Percentiles rank a stretch among this genome's conserved stretches.
phyloP scores from a whole-genome alignment of 2,329 filamentous ascomycete species.

The Dothistroma septosporum region DNA sequence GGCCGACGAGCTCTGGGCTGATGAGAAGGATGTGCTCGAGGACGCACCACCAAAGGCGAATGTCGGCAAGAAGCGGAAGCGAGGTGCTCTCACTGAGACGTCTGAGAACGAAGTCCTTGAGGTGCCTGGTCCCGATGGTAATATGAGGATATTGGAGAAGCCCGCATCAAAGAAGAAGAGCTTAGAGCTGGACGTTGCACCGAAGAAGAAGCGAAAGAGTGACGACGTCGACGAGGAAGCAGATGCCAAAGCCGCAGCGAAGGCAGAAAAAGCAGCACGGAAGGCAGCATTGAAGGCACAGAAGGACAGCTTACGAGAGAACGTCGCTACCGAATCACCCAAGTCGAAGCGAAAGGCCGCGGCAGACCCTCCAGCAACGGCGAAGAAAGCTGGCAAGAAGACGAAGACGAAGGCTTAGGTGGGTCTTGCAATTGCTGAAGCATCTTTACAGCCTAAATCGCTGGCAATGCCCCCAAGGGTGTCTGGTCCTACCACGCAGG shows the following conservation, averaged over 20 bases:
- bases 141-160: slow-evolving; percentile 32
- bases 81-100: slow-evolving; percentile 25
- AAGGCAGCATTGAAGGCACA: slow-evolving; percentile 28
- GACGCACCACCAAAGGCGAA: slow-evolving; percentile 40
- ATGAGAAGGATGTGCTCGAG: slow-evolving; percentile 67
- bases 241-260: slow-evolving; percentile 18
- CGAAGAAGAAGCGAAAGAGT: slow-evolving; percentile 31
- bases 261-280: slow-evolving; percentile 26
- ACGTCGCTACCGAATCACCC: neutral
- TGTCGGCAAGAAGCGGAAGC: slow-evolving; percentile 35
- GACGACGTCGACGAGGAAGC: slow-evolving; percentile 19
- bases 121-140: slow-evolving; percentile 32
- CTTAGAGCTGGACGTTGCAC: slow-evolving; percentile 16
- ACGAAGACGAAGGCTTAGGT: slow-evolving; percentile 7
- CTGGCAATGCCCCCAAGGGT: neutral
- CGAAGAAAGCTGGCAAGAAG: slow-evolving; percentile 3
- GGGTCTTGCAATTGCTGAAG: slow-evolving; percentile 1
- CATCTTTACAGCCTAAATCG: neutral
- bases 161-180: slow-evolving; percentile 23
- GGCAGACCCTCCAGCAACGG: neutral
- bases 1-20: slow-evolving; percentile 84
- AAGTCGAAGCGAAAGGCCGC: neutral
- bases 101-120: slow-evolving; percentile 27
- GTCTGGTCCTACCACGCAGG: neutral
- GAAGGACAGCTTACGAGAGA: slow-evolving; percentile 23